Evolutionary conservation across 2,329 filamentous ascomycete genomes (phyloP), one percentile per base, ranked within the genome.

Genomic region (Pseudocercospora fuligena): DNA sequence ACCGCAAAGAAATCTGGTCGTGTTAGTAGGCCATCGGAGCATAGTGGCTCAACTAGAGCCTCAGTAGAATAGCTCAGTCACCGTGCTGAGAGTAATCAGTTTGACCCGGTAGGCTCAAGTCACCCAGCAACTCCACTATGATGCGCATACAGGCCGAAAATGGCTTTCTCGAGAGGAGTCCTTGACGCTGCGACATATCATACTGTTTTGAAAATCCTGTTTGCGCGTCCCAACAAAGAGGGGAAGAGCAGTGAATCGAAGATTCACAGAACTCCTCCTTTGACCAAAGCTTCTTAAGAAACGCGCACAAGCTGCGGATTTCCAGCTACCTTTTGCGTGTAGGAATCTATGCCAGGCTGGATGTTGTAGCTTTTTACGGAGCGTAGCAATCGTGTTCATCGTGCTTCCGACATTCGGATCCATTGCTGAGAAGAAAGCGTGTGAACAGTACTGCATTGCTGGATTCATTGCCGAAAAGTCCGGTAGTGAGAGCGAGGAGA

Each of bases 1-100:
- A 31, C n/a, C 21, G 33, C 19, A 29, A 53, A 51, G 23, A 43
- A 43, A 29, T 47, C 43, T 60, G 64, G 64, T 66, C 47, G 19
- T 47, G 60, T 60, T 47, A 25, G 23, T 33, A 36, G 14, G 33
- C 60, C 60, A 66, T 57, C 14, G 31, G 54, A 33, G 49, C 25
- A 27, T 60, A 60, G 54, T 21, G 25, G 16, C n/a, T 23, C 14
- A 47, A 43, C 51, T 27, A 66, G 36, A 31, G 60, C 60, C 60
- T 49, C 59, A 49, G 46, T 31, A 54, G 47, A 33, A 19, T n/a
- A 58, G 33, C 29, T 25, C n/a, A 33, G 14, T 23, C 31, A 25
- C 56, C 25, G 31, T 36, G 31, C 56, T 58, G 56, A 58, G 29
- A 58, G 23, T 58, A 25, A 14, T 43, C 21, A n/a, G 5, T 36